Conservation (phyloP, 2,329 filamentous ascomycete genomes). For the Pezicula radicicola region DNA sequence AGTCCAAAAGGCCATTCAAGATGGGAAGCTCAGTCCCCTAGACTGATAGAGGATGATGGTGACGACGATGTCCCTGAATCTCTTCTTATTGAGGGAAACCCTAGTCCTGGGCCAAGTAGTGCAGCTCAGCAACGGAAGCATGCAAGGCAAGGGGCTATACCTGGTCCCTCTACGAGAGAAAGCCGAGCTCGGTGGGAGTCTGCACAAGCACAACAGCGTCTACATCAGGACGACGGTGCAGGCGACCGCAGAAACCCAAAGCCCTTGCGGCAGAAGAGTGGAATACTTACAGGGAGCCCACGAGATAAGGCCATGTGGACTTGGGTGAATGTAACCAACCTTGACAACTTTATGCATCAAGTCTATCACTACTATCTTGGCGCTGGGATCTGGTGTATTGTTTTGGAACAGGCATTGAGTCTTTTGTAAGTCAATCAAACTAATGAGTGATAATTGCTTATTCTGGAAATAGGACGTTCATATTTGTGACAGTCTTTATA, state of each 20-base stretch:
- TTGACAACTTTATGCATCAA: conserved; percentile 67
- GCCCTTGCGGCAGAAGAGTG: conserved; percentile 46
- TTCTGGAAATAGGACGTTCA: conserved; percentile 47
- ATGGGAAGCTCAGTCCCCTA: conserved; percentile 27
- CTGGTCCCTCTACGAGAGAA: conserved; percentile 41
- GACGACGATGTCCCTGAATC: conserved; percentile 60
- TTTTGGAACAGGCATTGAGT: conserved; percentile 53
- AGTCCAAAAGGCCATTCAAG: conserved; percentile 11
- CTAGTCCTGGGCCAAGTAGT: conserved; percentile 22
- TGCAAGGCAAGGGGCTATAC: conserved; percentile 26
- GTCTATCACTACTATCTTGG: conserved; percentile 67
- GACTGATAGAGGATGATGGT: conserved; percentile 28
- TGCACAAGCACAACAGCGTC: conserved; percentile 46
- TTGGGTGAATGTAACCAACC: conserved; percentile 69
- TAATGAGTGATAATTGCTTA: conserved; percentile 3
- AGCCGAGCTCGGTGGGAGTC: conserved; percentile 53
- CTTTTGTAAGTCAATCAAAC: conserved; percentile 44
- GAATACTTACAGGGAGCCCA: conserved; percentile 47
- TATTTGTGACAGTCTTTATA: conserved; percentile 65
- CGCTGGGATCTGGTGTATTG: conserved; percentile 67
- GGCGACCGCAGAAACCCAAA: conserved; percentile 36
- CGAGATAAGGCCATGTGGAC: conserved; percentile 69
- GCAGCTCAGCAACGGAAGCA: conserved; percentile 19
- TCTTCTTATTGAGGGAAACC: conserved; percentile 54
- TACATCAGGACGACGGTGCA: conserved; percentile 38